Evolutionary conservation across 352 stramenopile species (phyloP).

Genomic region (Phytophthora cactorum): DNA sequence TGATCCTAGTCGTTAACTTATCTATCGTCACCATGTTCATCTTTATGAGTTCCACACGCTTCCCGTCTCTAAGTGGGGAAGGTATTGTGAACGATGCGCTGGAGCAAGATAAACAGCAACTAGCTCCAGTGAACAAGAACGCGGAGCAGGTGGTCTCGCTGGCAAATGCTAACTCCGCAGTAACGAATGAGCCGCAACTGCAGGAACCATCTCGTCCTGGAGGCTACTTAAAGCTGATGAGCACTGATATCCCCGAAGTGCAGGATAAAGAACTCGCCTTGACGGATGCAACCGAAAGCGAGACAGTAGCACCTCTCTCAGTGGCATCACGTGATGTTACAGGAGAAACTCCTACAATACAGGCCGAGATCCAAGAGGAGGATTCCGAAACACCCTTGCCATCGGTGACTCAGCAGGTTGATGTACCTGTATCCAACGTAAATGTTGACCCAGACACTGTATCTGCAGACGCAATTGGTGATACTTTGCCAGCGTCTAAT

Average conservation of each 20-base stretch:
- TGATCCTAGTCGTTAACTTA: slow-evolving; percentile 60
- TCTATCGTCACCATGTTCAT: slow-evolving; percentile 54
- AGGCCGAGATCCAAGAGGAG: background rate
- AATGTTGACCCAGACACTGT: background rate
- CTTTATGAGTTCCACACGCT: slow-evolving; percentile 58
- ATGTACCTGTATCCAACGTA: background rate
- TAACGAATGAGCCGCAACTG: slow-evolving; percentile 5
- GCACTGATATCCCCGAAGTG: slow-evolving; percentile 5
- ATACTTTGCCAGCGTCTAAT: background rate
- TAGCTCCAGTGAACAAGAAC: slow-evolving; percentile 17
- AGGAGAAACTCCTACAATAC: background rate
- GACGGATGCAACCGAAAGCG: background rate
- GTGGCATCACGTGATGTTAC: background rate
- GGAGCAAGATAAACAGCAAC: slow-evolving; percentile 36
- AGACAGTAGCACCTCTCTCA: slow-evolving; percentile 3
- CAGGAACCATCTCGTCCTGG: slow-evolving; percentile 7
- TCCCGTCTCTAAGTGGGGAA: slow-evolving; percentile 43
- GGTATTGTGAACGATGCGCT: slow-evolving; percentile 46
- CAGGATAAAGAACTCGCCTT: slow-evolving; percentile 9
- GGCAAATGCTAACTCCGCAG: background rate
- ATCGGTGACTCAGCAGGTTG: background rate
- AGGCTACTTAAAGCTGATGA: slow-evolving; percentile 33
- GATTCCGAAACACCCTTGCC: slow-evolving; percentile 3
- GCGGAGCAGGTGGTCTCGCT: slow-evolving; percentile 8
- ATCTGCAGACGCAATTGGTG: background rate